These are phyloP conservation scores for Botrytis fabae DNA, from an alignment of 2,329 filamentous ascomycete genomes.

Conservation along the genomic window DNA sequence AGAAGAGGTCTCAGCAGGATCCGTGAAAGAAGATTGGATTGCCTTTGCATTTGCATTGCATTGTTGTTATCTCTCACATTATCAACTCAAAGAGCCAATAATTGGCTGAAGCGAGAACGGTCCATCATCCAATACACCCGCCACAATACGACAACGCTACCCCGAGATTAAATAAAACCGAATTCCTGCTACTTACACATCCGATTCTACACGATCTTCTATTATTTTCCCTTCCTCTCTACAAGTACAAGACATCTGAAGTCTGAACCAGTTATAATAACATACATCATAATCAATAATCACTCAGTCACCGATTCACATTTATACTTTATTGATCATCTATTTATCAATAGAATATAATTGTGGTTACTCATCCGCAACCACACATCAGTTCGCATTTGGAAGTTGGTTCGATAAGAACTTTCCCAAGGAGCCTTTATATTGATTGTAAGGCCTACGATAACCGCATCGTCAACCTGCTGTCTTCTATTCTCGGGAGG, in stretches of 20 bases:
- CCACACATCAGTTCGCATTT: not conserved
- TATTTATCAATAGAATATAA: conserved; percentile 11
- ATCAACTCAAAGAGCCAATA: not conserved
- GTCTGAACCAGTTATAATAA: conserved; percentile 6
- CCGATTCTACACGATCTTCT: not conserved
- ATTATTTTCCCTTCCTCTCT: not conserved
- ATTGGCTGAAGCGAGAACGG: not conserved
- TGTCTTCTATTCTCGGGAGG: conserved; percentile 1
- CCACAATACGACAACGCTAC: not conserved
- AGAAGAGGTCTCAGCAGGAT: not conserved
- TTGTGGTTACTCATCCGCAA: conserved; percentile 14
- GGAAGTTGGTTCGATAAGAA: not conserved
- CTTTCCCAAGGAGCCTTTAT: not conserved
- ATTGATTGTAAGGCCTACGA: conserved; percentile 31
- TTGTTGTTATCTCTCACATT: not conserved
- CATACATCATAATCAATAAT: conserved; percentile 3
- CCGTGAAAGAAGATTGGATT: conserved; percentile 1
- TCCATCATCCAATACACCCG: not conserved
- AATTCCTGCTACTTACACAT: not conserved
- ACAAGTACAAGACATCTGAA: not conserved
- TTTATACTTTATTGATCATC: conserved; percentile 9
- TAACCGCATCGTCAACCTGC: conserved; percentile 32
- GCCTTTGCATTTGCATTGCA: not conserved
- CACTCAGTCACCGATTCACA: not conserved
- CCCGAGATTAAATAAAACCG: not conserved